phyloP scores from a whole-genome alignment of 345 rosid genomes.

The Populus simonii region DNA sequence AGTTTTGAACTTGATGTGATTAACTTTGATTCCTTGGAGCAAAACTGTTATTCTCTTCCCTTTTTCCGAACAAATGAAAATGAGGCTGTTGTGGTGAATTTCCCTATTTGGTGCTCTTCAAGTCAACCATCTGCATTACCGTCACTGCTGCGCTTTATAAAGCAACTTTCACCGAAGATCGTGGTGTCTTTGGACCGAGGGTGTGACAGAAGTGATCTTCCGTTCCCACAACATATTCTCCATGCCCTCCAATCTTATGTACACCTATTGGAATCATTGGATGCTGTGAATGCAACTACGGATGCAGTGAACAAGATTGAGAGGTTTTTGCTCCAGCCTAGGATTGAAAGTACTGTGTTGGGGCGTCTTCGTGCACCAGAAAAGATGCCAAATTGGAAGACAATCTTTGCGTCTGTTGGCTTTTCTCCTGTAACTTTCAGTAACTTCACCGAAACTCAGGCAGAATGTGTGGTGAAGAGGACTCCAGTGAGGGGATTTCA shows the following conservation, averaged over 20 bases:
- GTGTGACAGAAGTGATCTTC: constrained; percentile 68
- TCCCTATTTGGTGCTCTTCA: constrained; percentile 44
- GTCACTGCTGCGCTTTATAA: constrained; percentile 56
- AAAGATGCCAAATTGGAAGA: constrained; percentile 68
- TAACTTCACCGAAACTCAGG: constrained; percentile 78
- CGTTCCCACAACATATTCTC: constrained; percentile 69
- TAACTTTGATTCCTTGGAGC: constrained; percentile 43
- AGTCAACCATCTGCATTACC: constrained; percentile 45
- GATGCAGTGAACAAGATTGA: constrained; percentile 83
- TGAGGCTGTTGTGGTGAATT: constrained; percentile 51
- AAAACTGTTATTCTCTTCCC: constrained; percentile 34
- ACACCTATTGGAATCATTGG: constrained; percentile 72
- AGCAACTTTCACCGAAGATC: constrained; percentile 74
- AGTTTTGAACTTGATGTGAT: constrained; percentile 50
- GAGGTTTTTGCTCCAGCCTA: constrained; percentile 67
- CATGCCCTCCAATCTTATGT: constrained; percentile 66
- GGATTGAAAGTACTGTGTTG: constrained; percentile 56
- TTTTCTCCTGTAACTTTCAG: constrained; percentile 65
- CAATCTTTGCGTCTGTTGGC: constrained; percentile 63
- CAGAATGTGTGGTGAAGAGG: constrained; percentile 75
- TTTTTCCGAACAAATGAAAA: constrained; percentile 34
- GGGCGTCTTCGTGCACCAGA: constrained; percentile 61
- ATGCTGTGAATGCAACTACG: constrained; percentile 63
- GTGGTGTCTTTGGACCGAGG: constrained; percentile 80
- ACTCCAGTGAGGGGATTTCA: constrained; percentile 69